Evolutionary conservation across 2,329 filamentous ascomycete genomes (phyloP).

Genomic region (Xylogone sp.): DNA sequence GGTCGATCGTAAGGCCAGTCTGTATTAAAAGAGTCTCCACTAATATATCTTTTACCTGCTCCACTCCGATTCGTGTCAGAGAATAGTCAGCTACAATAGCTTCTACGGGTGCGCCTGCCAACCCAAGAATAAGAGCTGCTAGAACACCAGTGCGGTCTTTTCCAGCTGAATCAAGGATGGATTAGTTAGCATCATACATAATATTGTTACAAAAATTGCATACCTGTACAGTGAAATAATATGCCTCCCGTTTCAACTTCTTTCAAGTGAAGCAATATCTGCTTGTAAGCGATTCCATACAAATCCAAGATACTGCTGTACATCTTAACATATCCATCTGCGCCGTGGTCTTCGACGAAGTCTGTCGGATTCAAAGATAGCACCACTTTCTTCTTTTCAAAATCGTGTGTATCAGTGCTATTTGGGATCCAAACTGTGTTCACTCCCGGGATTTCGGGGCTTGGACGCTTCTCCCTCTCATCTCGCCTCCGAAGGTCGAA

Average conservation of each 20-base stretch:
- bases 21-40: conserved; percentile 37
- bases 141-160: neutral
- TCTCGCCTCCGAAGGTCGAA: conserved; percentile 47
- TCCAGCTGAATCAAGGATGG: neutral
- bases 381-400: conserved; percentile 8
- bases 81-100: conserved; percentile 46
- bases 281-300: conserved; percentile 37
- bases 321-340: conserved; percentile 40
- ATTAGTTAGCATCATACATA: neutral
- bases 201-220: neutral
- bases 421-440: conserved; percentile 41
- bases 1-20: conserved; percentile 20
- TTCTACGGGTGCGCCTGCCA: conserved; percentile 43
- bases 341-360: conserved; percentile 43
- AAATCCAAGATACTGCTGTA: conserved; percentile 42
- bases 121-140: conserved; percentile 38
- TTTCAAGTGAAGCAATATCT: conserved; percentile 37
- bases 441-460: conserved; percentile 40
- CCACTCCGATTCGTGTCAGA: conserved; percentile 49
- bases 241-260: conserved; percentile 41
- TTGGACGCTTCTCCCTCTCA: conserved; percentile 40
- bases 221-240: conserved; percentile 51
- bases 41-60: conserved; percentile 46
- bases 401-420: conserved; percentile 14
- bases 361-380: conserved; percentile 29